Base-by-base conservation (phyloP, 805 yeast genomes). In the Hanseniaspora nectarophila region DNA sequence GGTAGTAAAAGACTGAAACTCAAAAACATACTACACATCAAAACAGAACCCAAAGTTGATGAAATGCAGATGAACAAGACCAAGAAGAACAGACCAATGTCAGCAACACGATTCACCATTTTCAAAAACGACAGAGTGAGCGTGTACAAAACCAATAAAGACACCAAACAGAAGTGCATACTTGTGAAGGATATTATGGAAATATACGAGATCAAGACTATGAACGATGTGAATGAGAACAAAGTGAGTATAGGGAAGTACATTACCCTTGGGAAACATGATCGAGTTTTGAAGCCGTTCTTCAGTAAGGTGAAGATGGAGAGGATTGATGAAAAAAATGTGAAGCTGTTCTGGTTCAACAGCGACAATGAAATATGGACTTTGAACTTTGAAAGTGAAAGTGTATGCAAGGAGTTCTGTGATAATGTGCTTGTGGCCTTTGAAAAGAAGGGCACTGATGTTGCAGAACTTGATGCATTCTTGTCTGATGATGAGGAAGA, bases 241-340 rank as follows among this genome's bases (percentile, higher is more conserved):
- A 35, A 53, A 15, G 45, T 53, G 13, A 46, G 52, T 28, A 47
- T 53, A 35, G 55, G 55, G 2, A 45, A 47, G 46, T 65, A 64
- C 43, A 54, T 66, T 6, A 60, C 67, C 4, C 54, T 66, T 18
- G 70, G 70, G 1, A 59, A 63, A 23, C 57, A 61, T 40, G 64
- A 61, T 16, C 60, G 61, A 26, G 54, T 85, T 35, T 75, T 84
- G 1, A 84, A 84, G 60, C 94, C 95, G 4, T 74, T 85, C 13
- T 66, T 85, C 49, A 85, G 87, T 3, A 76, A 73, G 55, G 63
- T 81, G 51, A 75, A 78, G 58, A 70, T 85, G 2, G 63, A 82
- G 55, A 68, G 84, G 58, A 70, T 74, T 10, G 66, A 21, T 56
- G 54, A 44, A 70, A 69, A 46, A 75, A 73, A 57, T 32, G 9